A percentile compares a stretch with the other conserved stretches of the same genome.
Conservation (phyloP, 208 protist genomes). For the Lotmaria passim region DNA sequence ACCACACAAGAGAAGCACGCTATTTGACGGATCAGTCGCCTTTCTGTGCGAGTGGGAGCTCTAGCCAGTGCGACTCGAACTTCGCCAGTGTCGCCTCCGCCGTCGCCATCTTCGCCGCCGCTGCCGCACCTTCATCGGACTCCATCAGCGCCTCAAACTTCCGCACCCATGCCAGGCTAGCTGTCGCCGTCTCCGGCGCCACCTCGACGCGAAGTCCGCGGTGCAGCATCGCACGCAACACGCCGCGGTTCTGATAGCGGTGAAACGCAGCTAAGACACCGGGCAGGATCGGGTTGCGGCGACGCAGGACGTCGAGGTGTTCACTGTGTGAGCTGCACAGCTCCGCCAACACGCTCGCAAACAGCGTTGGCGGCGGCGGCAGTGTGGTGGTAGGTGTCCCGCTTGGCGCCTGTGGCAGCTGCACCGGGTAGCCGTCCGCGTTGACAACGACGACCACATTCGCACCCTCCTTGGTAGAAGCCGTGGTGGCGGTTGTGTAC, state of each 20-base stretch:
- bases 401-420: background rate
- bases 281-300: conserved; percentile 51
- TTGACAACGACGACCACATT: conserved; percentile 23
- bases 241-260: conserved; percentile 60
- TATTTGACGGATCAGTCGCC: background rate
- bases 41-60: conserved; percentile 37
- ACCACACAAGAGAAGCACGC: background rate
- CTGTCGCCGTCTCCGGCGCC: conserved; percentile 21
- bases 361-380: conserved; percentile 27
- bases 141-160: conserved; percentile 15
- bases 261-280: conserved; percentile 56
- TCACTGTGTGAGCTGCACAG: conserved; percentile 18
- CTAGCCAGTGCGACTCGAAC: conserved; percentile 70
- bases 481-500: background rate
- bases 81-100: conserved; percentile 28
- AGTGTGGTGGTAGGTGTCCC: background rate
- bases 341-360: conserved; percentile 21
- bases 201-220: conserved; percentile 52
- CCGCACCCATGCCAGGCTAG: conserved; percentile 15
- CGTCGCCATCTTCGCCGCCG: conserved; percentile 1
- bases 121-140: background rate
- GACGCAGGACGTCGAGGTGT: conserved; percentile 32
- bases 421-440: conserved; percentile 28
- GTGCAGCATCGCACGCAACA: conserved; percentile 69
- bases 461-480: background rate